These are phyloP conservation scores for Fusarium graminum DNA, from an alignment of 2,329 filamentous ascomycete species.

Conservation along the genomic window DNA sequence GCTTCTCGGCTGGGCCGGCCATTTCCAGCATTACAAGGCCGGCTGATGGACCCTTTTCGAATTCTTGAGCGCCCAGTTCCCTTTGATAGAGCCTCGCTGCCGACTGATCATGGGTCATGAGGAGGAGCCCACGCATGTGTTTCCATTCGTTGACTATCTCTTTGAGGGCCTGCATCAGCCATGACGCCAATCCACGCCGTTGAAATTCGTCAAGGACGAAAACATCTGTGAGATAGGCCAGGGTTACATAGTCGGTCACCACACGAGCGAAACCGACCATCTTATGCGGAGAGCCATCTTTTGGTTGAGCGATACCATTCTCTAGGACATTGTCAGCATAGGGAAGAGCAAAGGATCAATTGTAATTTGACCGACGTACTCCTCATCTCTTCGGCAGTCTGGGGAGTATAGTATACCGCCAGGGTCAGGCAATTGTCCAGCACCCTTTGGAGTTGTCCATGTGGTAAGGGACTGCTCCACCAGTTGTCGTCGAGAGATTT, in stretches of 20 bases:
- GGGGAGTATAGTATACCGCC: constrained; percentile 65
- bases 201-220: constrained; percentile 73
- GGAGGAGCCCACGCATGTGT: constrained; percentile 69
- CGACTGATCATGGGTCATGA: constrained; percentile 62
- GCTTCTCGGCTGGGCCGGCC: constrained; percentile 54
- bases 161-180: constrained; percentile 72
- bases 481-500: constrained; percentile 69
- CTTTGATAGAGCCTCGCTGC: constrained; percentile 62
- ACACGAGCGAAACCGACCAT: constrained; percentile 64
- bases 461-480: constrained; percentile 69
- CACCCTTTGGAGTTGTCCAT: constrained; percentile 62
- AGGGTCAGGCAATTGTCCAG: constrained; percentile 71
- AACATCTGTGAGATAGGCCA: constrained; percentile 77
- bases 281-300: constrained; percentile 50
- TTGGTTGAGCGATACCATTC: constrained; percentile 51
- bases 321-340: constrained; percentile 43
- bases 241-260: constrained; percentile 77
- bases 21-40: constrained; percentile 59
- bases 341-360: background rate
- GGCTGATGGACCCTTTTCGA: constrained; percentile 58
- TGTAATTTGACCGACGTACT: constrained; percentile 46
- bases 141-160: constrained; percentile 69
- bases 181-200: constrained; percentile 72
- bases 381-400: constrained; percentile 57
- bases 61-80: constrained; percentile 61